phyloP scores from a whole-genome alignment of 371 early-diverging fungal species.

The Vairimorpha ceranae region DNA sequence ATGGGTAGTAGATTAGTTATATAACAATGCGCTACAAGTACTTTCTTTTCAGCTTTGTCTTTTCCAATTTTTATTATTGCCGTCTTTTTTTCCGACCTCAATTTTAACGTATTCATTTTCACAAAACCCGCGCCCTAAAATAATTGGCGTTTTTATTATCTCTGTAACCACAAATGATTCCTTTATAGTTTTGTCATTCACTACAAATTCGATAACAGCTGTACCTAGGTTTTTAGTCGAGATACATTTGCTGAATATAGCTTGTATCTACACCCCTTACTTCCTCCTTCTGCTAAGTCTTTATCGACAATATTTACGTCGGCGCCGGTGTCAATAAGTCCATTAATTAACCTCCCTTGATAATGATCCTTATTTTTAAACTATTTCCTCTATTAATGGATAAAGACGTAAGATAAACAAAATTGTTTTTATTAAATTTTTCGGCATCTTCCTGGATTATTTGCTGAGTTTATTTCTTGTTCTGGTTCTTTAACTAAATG shows the following conservation, averaged over 20 bases:
- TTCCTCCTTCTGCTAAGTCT: too few species aligned
- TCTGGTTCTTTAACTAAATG: neutral
- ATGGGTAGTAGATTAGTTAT: neutral
- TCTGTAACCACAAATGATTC: neutral
- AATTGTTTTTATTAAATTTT: too few species aligned
- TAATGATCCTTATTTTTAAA: too few species aligned
- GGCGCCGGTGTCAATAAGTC: too few species aligned
- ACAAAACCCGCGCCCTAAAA: neutral
- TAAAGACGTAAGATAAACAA: too few species aligned
- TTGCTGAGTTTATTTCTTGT: neutral
- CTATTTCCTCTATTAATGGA: too few species aligned
- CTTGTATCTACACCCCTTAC: neutral
- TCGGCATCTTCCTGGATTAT: too few species aligned
- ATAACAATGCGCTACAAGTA: neutral
- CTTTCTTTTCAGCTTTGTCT: neutral
- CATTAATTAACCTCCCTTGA: too few species aligned
- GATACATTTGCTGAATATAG: neutral
- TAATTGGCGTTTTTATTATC: neutral
- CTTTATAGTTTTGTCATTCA: neutral
- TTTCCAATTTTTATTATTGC: neutral
- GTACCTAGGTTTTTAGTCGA: neutral
- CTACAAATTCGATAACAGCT: neutral
- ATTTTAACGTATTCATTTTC: neutral
- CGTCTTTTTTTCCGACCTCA: neutral
- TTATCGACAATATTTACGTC: too few species aligned